Evolutionary conservation across 73 alveolate species (phyloP), one percentile per base, ranked within the genome.

Genomic region (Tetrahymena malaccensis): DNA sequence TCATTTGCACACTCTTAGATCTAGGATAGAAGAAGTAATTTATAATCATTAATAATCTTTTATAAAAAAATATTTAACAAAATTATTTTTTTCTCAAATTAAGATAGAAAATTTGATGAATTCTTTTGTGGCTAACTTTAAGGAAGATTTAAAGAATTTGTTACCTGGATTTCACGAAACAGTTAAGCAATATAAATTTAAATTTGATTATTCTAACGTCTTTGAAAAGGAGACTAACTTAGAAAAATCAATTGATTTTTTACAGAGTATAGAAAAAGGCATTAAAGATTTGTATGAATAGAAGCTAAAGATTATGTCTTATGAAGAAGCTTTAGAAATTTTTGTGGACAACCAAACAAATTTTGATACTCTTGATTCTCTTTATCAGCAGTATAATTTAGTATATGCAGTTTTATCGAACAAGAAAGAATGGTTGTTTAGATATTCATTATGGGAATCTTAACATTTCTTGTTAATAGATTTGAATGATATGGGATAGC

Each of bases 101-200:
- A 25, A 70, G 89, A 70, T 70, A 25, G 89, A 70, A 70, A 70
- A 70, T 70, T 70, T 70, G 89, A 70, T 70, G 89, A 70, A 70
- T 70, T 70, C 89, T n/a, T 70, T 70, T 70, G 89, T 70, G 0
- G 89, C 22, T 19, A 70, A 70, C 25, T 98, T 98, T 94, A 98
- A 98, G 93, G 96, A 96, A 70, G 98, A 98, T 85, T 95, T 98
- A 57, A 94, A 94, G 44, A 93, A 96, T 35, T 96, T 89, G 85
- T 85, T 95, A 19, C 96, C 95, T 38, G 43, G 43, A 21, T 44
- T 89, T 38, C 96, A 95, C n/a, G 94, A 94, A 43, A 96, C 96
- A 58, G 96, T 95, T n/a, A 94, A 97, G 38, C 96, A 85, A 93
- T 93, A 93, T 35, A 34, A 43, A 27, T 95, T 96, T 58, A 96